A percentile compares a stretch with the other conserved stretches of the same genome.
These are phyloP conservation scores for Emydomyces testavorans DNA, from an alignment of 2,329 filamentous ascomycete species.

Conservation along the genomic window DNA sequence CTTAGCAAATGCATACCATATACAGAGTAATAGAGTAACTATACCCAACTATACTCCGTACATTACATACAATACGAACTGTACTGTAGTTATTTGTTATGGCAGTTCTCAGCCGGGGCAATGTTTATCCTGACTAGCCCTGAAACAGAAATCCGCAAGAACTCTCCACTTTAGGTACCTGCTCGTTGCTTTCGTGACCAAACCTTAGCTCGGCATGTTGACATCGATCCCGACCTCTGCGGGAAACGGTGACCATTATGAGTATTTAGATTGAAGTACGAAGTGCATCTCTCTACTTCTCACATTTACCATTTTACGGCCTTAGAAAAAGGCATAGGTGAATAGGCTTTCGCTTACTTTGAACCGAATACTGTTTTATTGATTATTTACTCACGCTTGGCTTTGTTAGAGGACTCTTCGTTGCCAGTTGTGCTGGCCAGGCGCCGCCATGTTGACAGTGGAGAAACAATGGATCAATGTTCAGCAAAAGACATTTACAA, in stretches of 20 bases:
- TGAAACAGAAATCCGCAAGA: constrained; percentile 4
- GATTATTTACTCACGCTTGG: neutral
- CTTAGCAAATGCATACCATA: too few relatives aligned
- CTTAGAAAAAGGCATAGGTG: neutral
- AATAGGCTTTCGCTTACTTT: neutral
- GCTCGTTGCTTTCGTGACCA: constrained; percentile 12
- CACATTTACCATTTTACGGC: neutral
- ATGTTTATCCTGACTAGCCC: too few relatives aligned
- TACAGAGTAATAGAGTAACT: too few relatives aligned
- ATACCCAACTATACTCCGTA: too few relatives aligned
- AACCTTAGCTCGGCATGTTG: constrained; percentile 9
- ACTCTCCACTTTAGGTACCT: too few relatives aligned
- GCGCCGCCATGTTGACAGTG: constrained; percentile 34
- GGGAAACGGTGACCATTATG: constrained; percentile 8
- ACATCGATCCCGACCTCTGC: constrained; percentile 4
- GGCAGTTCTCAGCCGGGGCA: too few relatives aligned
- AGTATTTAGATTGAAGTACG: constrained; percentile 7
- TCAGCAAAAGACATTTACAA: constrained; percentile 98
- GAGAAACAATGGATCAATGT: constrained; percentile 61
- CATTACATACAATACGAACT: too few relatives aligned
- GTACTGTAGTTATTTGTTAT: too few relatives aligned
- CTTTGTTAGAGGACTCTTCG: constrained; percentile 5
- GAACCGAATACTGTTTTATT: neutral
- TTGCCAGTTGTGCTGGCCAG: constrained; percentile 10
- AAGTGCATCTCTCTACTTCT: neutral